Base-by-base conservation (phyloP, 2,329 filamentous ascomycete genomes). In the Helotiales sp. region DNA sequence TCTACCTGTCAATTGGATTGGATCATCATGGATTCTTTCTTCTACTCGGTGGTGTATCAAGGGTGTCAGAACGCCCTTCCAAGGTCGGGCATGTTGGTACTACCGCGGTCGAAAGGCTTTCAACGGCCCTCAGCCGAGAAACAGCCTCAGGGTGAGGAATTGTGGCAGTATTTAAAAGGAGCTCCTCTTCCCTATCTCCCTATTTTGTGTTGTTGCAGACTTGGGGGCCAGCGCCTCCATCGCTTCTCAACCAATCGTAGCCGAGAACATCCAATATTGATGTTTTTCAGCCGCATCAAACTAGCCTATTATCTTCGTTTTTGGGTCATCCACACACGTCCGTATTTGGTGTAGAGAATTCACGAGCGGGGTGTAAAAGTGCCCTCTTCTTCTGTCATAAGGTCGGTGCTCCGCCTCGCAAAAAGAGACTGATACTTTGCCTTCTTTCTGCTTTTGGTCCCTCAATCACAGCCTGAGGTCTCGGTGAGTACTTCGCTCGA, bases 361-460 rank as follows among this genome's bases (percentile, higher is more conserved):
- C 24, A 32, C 4, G 15, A 15, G 32, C 20, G n/a, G 30, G 54
- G 32, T 34, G 54, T 20, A 10, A 57, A 40, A 57, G 54, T 11
- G 32, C 54, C 54, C 50, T 32, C 32, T 57, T 15, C 54, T 24
- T 57, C 11, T 57, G 20, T 20, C 32, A 57, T 57, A 57, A 57
- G 54, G 54, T 40, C 20, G 52, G 54, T 40, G 20, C 34, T 30
- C n/a, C 32, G 20, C 28, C 54, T 57, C 34, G 28, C 30, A 57
- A n/a, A 37, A 55, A 20, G n/a, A 57, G 30, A 15, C 26, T 13
- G 20, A 57, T 24, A 22, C 10, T 57, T 57, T 40, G 30, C 54
- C 54, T 57, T 57, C 54, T 57, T 40, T 57, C 32, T n/a, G 26
- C 1, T 30, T 30, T 13, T 28, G 3, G 26, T 13, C 17, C n/a